Conservation (phyloP, 2,329 filamentous ascomycete genomes). For the Aphanocladium album region DNA sequence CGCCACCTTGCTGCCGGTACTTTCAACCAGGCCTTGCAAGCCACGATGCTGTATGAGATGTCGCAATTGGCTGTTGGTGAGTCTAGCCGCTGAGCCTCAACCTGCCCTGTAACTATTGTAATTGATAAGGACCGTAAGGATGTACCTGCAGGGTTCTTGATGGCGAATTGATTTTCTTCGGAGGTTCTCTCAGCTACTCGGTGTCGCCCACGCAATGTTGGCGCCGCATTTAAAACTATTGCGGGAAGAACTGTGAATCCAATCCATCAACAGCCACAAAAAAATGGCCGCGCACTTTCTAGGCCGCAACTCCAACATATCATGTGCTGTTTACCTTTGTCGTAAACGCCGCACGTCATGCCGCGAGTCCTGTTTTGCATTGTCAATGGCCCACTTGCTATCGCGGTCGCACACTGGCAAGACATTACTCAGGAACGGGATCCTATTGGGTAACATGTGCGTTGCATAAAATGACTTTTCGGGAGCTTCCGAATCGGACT, state of each 20-base stretch:
- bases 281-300: too few species aligned
- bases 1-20: neutral
- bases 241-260: too few species aligned
- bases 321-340: neutral
- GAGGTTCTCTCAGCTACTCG: too few species aligned
- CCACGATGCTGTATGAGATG: neutral
- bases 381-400: neutral
- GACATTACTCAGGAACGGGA: neutral
- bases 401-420: neutral
- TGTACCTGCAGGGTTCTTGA: too few species aligned
- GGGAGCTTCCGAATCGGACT: neutral
- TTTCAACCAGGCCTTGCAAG: neutral
- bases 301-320: too few species aligned
- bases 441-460: neutral
- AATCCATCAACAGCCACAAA: too few species aligned
- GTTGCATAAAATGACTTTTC: neutral
- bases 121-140: neutral
- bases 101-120: neutral
- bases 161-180: too few species aligned
- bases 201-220: too few species aligned
- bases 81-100: conserved; percentile 1
- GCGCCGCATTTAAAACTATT: too few species aligned
- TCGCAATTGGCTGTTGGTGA: neutral
- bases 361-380: neutral
- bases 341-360: neutral